phyloP scores from a whole-genome alignment of 192 early-diverging fungal genomes.

The Backusella tuberculispora region DNA sequence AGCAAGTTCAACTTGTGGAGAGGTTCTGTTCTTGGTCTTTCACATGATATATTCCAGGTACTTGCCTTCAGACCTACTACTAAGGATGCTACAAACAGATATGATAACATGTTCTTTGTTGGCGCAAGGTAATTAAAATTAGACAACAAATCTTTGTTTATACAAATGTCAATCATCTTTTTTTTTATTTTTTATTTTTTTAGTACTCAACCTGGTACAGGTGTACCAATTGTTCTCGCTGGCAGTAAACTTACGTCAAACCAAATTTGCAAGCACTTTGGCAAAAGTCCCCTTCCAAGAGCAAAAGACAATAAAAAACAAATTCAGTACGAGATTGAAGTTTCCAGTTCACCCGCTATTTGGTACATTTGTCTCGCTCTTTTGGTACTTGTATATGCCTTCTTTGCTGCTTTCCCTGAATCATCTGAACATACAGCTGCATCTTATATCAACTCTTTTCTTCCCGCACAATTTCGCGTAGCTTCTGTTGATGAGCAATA shows the following conservation, averaged over 20 bases:
- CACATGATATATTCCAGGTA: conserved; percentile 57
- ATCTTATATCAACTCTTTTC: conserved; percentile 28
- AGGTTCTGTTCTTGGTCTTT: conserved; percentile 60
- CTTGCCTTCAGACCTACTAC: conserved; percentile 56
- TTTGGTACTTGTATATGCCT: not conserved
- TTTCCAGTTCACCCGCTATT: not conserved
- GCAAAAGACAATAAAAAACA: not conserved
- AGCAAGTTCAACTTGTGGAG: conserved; percentile 58
- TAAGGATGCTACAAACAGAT: conserved; percentile 48
- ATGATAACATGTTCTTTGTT: conserved; percentile 62
- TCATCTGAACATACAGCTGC: conserved; percentile 22
- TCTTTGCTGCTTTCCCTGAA: conserved; percentile 23
- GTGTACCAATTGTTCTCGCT: conserved; percentile 62
- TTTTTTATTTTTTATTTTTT: conserved; percentile 12
- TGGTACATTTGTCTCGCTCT: not conserved
- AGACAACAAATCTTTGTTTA: not conserved
- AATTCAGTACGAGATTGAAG: not conserved
- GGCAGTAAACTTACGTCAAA: conserved; percentile 53
- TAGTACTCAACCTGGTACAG: conserved; percentile 64
- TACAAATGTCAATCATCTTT: not conserved
- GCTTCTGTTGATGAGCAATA: not conserved
- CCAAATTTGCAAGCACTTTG: conserved; percentile 44
- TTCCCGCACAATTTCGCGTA: conserved; percentile 20
- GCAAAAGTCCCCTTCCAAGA: conserved; percentile 18
- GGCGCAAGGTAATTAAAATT: conserved; percentile 41